Percentiles rank a stretch among this genome's conserved stretches.
Conservation (phyloP, 2,329 filamentous ascomycete genomes). For the Penicillium polonicum region DNA sequence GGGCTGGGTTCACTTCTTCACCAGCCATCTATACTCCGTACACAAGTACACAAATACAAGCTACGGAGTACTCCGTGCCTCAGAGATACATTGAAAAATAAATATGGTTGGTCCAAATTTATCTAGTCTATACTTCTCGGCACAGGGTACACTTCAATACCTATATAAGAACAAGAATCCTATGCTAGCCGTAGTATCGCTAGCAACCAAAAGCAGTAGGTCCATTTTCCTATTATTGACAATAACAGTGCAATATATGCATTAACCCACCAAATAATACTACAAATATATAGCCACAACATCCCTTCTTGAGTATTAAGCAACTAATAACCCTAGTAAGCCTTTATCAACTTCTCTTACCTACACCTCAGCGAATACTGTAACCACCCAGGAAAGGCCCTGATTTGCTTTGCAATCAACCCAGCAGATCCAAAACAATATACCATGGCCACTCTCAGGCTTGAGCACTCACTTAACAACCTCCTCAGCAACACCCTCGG, state of each 20-base stretch:
- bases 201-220: background rate
- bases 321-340: constrained; percentile 3
- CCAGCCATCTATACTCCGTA: background rate
- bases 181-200: background rate
- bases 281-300: background rate
- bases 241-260: background rate
- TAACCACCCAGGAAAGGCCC: constrained; percentile 63
- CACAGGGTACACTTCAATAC: too few species aligned
- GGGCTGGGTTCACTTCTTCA: constrained; percentile 12
- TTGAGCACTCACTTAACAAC: constrained; percentile 60
- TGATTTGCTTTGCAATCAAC: constrained; percentile 43
- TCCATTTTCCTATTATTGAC: background rate
- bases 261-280: background rate
- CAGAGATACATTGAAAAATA: background rate
- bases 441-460: constrained; percentile 58
- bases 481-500: constrained; percentile 63
- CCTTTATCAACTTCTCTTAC: constrained; percentile 31
- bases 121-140: background rate
- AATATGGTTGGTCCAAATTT: background rate
- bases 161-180: background rate
- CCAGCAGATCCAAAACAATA: constrained; percentile 49
- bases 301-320: background rate
- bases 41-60: background rate
- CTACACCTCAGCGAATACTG: constrained; percentile 52
- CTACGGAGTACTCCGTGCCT: background rate